Conservation (phyloP, 805 yeast species). For the Cyberlindnera bimundalis region DNA sequence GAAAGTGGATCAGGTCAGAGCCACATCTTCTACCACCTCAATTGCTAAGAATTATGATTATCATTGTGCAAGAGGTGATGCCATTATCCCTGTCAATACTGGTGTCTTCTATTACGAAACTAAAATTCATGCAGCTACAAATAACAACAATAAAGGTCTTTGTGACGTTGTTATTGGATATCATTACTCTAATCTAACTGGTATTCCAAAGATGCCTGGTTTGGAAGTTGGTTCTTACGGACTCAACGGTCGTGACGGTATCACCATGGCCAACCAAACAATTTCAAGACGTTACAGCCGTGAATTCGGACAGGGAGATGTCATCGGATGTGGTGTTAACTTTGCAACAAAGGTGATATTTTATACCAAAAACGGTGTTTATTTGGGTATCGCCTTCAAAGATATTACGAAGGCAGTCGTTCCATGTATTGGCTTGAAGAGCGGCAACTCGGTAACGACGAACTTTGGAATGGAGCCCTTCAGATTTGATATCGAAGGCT, state of each 20-base stretch:
- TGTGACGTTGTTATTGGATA: slow-evolving; percentile 44
- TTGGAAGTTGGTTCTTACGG: slow-evolving; percentile 47
- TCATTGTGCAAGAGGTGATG: slow-evolving; percentile 31
- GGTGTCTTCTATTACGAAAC: slow-evolving; percentile 53
- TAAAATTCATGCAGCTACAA: slow-evolving; percentile 34
- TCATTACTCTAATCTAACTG: slow-evolving; percentile 31
- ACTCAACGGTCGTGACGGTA: slow-evolving; percentile 51
- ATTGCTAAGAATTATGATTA: slow-evolving; percentile 18
- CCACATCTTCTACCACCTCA: not conserved
- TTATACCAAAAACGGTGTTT: slow-evolving; percentile 78
- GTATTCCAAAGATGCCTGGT: slow-evolving; percentile 42
- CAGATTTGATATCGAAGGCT: slow-evolving; percentile 55
- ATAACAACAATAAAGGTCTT: slow-evolving; percentile 27
- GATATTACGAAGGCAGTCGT: slow-evolving; percentile 40
- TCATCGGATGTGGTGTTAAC: slow-evolving; percentile 83
- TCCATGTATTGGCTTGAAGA: slow-evolving; percentile 44
- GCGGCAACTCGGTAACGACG: slow-evolving; percentile 32
- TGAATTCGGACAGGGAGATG: slow-evolving; percentile 53
- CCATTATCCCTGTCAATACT: slow-evolving; percentile 35
- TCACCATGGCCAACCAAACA: slow-evolving; percentile 36
- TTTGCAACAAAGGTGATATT: slow-evolving; percentile 61
- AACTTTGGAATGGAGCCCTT: slow-evolving; percentile 53
- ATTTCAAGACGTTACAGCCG: slow-evolving; percentile 39
- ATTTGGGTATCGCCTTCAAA: slow-evolving; percentile 50
- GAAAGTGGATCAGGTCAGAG: slow-evolving; percentile 12